These are phyloP conservation scores for Candida boleticola DNA, from an alignment of 805 yeast genomes.

Conservation along the genomic window DNA sequence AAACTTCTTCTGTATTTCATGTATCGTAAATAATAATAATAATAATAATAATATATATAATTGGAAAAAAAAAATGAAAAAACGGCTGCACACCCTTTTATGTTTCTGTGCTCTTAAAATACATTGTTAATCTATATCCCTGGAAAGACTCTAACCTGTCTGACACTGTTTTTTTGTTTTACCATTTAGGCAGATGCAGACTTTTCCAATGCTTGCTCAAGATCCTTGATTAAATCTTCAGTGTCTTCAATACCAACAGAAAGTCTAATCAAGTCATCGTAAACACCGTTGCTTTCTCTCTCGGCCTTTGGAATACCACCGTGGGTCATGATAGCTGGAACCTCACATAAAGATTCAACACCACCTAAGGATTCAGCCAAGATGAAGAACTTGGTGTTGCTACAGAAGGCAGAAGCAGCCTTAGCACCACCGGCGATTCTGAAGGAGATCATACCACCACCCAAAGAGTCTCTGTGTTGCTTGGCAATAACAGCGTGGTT, in stretches of 20 bases:
- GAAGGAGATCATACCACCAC: constrained; percentile 92
- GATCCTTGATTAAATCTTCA: constrained; percentile 71
- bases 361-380: constrained; percentile 92
- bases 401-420: constrained; percentile 72
- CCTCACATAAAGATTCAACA: constrained; percentile 80
- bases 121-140: no score
- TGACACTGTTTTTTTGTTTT: no score
- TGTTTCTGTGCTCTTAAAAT: no score
- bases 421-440: constrained; percentile 79
- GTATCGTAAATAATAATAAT: no score
- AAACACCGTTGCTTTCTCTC: constrained; percentile 79
- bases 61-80: no score
- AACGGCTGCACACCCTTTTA: no score
- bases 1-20: no score
- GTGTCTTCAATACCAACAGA: constrained; percentile 86
- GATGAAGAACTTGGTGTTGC: constrained; percentile 72
- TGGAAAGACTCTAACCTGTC: no score
- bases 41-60: no score
- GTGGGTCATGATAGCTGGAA: constrained; percentile 90
- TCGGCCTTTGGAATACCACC: constrained; percentile 81
- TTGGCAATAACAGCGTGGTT: constrained; percentile 60
- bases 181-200: background rate
- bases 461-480: constrained; percentile 82
- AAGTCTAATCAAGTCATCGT: constrained; percentile 76
- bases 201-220: constrained; percentile 59